Base-by-base conservation (phyloP, 495 filamentous ascomycete genomes). In the Penicillium atrosanguineum region DNA sequence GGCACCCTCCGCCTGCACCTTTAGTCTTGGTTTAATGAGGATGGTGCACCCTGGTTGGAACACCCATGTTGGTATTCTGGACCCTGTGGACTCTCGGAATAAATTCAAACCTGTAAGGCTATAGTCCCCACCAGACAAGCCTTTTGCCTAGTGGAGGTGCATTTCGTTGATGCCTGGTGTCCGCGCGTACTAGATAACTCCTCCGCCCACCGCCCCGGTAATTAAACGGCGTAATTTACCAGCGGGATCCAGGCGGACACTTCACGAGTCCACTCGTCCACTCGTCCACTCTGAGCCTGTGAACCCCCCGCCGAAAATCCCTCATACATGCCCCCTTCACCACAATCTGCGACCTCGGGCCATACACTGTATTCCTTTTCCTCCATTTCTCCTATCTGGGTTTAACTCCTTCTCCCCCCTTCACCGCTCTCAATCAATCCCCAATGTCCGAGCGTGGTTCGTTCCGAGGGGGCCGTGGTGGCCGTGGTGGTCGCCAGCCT, bases 361-460 rank as follows among this genome's bases (percentile, higher is more conserved):
- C 3, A 40, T 19, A 18, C 38, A 19, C 41, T 20, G 19, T 11
- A 11, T 44, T 16, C 16, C 29, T 25, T 38, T 28, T 29, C 41
- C 20, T 34, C 37, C 23, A 25, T 23, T 31, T 18, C 42, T 40
- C 43, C 31, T 25, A 1, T 18, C 29, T 52, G 3, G 23, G 18
- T 31, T 31, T 20, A 42, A n/a, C 20, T 21, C 44, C 37, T 26
- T 25, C 28, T 25, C 19, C 44, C 21, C 44, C 18, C 48, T 34
- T 50, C 48, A 52, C 50, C 46, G 56, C 59, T 56, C 48, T 44
- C 40, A 31, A 4, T 34, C 31, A 46, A 29, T 23, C 58, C 60
- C 54, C 53, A 55, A 87, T 89, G 86, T 83, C 87, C 57, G 87
- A 89, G 71, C 78, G 86, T 79, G 83, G 79, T 49, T 75, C 77